A percentile compares a stretch with the other conserved stretches of the same genome.
These are phyloP conservation scores for Perkinsus olseni DNA, from an alignment of 169 alveolate genomes.

Conservation along the genomic window DNA sequence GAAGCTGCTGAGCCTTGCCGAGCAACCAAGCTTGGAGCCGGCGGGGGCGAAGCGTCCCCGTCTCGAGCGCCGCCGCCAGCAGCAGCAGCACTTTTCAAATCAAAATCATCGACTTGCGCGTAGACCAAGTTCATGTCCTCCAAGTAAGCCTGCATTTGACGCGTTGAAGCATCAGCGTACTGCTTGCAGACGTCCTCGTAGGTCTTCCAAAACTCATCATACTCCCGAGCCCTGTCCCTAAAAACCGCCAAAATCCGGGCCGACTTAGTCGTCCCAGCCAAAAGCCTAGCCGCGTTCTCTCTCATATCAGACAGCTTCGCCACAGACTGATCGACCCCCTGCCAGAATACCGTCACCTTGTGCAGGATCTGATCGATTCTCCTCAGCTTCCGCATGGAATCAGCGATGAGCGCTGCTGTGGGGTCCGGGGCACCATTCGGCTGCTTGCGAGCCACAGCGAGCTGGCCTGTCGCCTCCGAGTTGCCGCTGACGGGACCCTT, in stretches of 20 bases:
- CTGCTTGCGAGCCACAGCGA: neutral
- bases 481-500: neutral
- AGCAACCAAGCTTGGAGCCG: neutral
- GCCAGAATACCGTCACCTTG: neutral
- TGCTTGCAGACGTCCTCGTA: neutral
- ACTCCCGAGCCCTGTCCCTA: neutral
- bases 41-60: neutral
- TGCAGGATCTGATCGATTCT: neutral
- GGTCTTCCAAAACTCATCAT: neutral
- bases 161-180: neutral
- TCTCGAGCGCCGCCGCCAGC: neutral
- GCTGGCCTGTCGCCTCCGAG: neutral
- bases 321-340: neutral
- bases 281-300: neutral
- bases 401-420: neutral
- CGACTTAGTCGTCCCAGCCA: neutral
- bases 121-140: neutral
- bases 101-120: neutral
- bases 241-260: neutral
- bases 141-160: neutral
- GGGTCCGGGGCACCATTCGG: neutral
- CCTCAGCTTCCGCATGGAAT: neutral
- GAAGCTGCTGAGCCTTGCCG: neutral
- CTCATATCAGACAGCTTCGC: neutral
- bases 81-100: neutral